Percentiles rank a stretch among this genome's conserved stretches.
phyloP scores from a whole-genome alignment of 352 stramenopile genomes.

The Aphanomyces astaci region DNA sequence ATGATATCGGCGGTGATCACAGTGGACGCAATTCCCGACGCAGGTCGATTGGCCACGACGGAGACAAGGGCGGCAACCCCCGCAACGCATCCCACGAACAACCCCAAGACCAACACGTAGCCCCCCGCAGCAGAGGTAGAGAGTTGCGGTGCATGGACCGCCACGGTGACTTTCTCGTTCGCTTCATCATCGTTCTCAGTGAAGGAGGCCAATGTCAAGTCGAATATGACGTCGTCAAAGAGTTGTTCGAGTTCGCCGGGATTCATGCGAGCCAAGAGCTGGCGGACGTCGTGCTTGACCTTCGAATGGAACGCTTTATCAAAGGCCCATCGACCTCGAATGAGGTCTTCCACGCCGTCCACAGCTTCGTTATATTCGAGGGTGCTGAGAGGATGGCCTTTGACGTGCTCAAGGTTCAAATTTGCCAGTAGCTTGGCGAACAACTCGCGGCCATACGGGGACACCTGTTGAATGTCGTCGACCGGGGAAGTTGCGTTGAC shows the following conservation, averaged over 20 bases:
- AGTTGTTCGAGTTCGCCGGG: slow-evolving; percentile 1
- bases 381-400: not conserved
- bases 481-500: not conserved
- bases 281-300: not conserved
- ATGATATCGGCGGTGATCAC: slow-evolving; percentile 7
- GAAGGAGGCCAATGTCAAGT: not conserved
- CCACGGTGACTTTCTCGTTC: not conserved
- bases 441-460: slow-evolving; percentile 2
- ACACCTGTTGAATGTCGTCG: not conserved
- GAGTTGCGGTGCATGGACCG: not conserved
- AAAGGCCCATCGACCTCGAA: not conserved
- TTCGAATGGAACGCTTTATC: not conserved
- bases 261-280: not conserved
- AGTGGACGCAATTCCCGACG: not conserved
- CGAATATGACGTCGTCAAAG: slow-evolving; percentile 11
- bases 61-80: not conserved
- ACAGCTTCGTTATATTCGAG: slow-evolving; percentile 17
- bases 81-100: not conserved
- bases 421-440: slow-evolving; percentile 5
- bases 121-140: not conserved
- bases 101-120: not conserved
- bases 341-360: slow-evolving; percentile 3
- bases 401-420: not conserved
- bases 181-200: not conserved
- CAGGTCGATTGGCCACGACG: not conserved